These are phyloP conservation scores for Ogataea neopini DNA, from an alignment of 805 yeast species.

Conservation along the genomic window DNA sequence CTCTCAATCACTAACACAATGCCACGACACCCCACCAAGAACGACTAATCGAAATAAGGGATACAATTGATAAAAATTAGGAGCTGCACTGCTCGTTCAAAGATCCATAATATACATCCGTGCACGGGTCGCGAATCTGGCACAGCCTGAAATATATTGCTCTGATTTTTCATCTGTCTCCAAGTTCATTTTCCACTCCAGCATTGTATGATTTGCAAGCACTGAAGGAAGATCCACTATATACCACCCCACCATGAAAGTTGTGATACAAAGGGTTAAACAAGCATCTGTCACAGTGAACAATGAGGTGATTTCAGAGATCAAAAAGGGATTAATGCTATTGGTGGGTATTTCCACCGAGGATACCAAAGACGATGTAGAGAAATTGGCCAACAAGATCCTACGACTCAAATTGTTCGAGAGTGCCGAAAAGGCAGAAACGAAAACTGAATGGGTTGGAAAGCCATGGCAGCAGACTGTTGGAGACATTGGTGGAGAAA, in stretches of 20 bases:
- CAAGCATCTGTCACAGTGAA: conserved; percentile 89
- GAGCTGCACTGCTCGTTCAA: too few relatives aligned
- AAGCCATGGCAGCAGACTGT: conserved; percentile 77
- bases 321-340: conserved; percentile 72
- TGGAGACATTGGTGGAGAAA: conserved; percentile 65
- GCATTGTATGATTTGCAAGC: too few relatives aligned
- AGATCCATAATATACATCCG: too few relatives aligned
- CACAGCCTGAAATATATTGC: background rate
- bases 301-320: conserved; percentile 66
- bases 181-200: too few relatives aligned
- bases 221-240: too few relatives aligned
- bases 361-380: conserved; percentile 76
- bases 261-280: conserved; percentile 87
- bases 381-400: conserved; percentile 66
- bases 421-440: conserved; percentile 35
- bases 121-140: background rate
- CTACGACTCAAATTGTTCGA: conserved; percentile 72
- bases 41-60: too few relatives aligned
- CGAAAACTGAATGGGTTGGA: conserved; percentile 55
- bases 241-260: conserved; percentile 56
- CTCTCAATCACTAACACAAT: too few relatives aligned
- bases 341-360: conserved; percentile 81
- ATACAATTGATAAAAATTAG: too few relatives aligned
- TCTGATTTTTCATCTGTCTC: background rate
- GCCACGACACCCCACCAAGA: too few relatives aligned